Evolutionary conservation across 345 rosid genomes (phyloP), one percentile per base, ranked within the genome.

Genomic region (Sonneratia caseolaris): DNA sequence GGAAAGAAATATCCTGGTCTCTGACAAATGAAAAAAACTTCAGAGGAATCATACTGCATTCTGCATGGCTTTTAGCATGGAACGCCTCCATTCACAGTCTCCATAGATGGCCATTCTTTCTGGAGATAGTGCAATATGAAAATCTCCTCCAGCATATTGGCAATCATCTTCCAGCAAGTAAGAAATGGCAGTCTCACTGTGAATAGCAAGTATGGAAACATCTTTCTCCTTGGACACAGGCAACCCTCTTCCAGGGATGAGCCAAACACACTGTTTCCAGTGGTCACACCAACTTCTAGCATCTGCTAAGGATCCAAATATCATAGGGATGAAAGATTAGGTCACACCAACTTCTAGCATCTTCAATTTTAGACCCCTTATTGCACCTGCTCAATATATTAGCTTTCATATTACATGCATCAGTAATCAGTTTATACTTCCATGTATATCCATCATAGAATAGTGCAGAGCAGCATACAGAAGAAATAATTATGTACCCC

Each of bases 181-280:
- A 57, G 81, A 86, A 73, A 90, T 70, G 76, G 72, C 82, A 48
- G 90, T 90, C 51, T 85, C 86, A 71, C 80, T 75, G 77, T 92
- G 99, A 80, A 61, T 47, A 73, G 97, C 99, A 74, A 75, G 81
- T 79, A 90, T 76, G 70, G 73, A 74, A 76, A 86, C 76, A 68
- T 85, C 88, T 79, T 86, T 85, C 24, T 84, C 92, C 76, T 75
- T 72, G 73, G 88, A 81, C 68, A 90, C 56, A 8, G 83, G 75
- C 56, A 85, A 70, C 59, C 92, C 91, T 66, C 80, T 66, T 68
- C 88, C 90, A 64, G 81, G 91, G 81, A 80, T 56, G 78, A 92
- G 83, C 99, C 99, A 92, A 64, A 90, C 92, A 81, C 97, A 95
- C 78, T 92, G 99, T 72, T 92, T 95, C 99, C 99, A 95, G 67